A percentile compares a stretch with the other conserved stretches of the same genome.
phyloP scores from a whole-genome alignment of 202 grass and related monocot species.

The Panicum virgatum region DNA sequence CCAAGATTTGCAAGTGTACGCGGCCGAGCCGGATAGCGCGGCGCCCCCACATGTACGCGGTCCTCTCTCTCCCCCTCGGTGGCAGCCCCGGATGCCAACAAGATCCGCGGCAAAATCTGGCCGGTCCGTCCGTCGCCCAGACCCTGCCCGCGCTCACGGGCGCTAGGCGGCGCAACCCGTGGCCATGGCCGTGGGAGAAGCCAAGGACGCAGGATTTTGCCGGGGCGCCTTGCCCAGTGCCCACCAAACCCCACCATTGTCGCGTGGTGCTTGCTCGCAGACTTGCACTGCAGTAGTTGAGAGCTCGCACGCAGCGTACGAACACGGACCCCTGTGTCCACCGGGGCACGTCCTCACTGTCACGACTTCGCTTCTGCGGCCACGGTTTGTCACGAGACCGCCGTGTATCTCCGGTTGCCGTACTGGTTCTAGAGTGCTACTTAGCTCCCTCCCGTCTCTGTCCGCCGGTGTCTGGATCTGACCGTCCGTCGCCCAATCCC shows the following conservation, averaged over 20 bases:
- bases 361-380: not conserved
- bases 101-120: not conserved
- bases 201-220: not conserved
- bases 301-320: no score
- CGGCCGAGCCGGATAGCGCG: not conserved
- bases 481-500: no score
- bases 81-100: no score
- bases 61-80: no score
- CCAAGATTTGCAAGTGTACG: slow-evolving; percentile 14
- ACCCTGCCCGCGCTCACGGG: slow-evolving; percentile 35
- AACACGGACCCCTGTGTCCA: not conserved
- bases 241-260: no score
- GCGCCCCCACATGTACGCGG: not conserved
- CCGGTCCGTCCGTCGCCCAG: slow-evolving; percentile 11
- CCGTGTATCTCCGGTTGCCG: not conserved
- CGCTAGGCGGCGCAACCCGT: not conserved
- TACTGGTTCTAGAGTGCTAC: not conserved
- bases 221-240: no score
- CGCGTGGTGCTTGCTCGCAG: not conserved
- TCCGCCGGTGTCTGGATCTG: not conserved
- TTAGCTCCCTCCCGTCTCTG: not conserved
- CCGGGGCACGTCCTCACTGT: not conserved
- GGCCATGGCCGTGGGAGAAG: no score
- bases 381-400: not conserved
- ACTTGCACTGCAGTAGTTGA: no score